Base-by-base conservation (phyloP, 2,329 filamentous ascomycete genomes). In the Fusarium ramigenum region DNA sequence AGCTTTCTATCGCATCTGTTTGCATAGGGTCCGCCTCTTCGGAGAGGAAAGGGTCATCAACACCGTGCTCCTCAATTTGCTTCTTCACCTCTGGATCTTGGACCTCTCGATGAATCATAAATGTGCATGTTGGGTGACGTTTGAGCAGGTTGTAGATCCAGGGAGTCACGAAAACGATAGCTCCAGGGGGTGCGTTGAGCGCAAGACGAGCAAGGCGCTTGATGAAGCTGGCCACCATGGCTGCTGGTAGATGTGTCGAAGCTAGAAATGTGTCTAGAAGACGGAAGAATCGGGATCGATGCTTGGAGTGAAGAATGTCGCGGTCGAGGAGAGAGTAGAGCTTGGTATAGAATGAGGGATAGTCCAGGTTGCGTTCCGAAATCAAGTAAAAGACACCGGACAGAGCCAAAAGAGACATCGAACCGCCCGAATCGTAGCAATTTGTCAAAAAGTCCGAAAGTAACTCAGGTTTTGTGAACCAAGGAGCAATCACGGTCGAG, bases 391-490 rank as follows among this genome's bases (percentile, higher is more conserved):
- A 99, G 50, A 99, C 91, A 58, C 96, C 96, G 2, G 94, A 97
- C 3, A 99, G 87, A 4, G 97, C 95, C 25, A 98, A 88, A 9
- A 99, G 87, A 9, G 96, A 96, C 53, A 92, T 94, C 19, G 94
- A 93, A 49, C 96, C 96, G 58, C 96, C 95, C 12, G 91, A 85
- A 77, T 98, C 89, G 84, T 97, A 98, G 36, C 92, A 97, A 83
- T 96, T 94, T n/a, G 95, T 97, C 62, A 99, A 85, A 82, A 98
- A 99, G 84, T 99, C 96, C 87, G 97, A 95, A 39, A 99, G 88
- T 44, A 97, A 87, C 79, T 98, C 96, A 4, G 95, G 93, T 70
- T 94, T 93, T 53, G 87, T 88, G 82, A 98, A 97, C 93, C 94
- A 97, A 2, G 96, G 95, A 30, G 93, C 93, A 75, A 98, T 94